phyloP scores from a whole-genome alignment of 768 basidiomycete species.

The Russula abietina region DNA sequence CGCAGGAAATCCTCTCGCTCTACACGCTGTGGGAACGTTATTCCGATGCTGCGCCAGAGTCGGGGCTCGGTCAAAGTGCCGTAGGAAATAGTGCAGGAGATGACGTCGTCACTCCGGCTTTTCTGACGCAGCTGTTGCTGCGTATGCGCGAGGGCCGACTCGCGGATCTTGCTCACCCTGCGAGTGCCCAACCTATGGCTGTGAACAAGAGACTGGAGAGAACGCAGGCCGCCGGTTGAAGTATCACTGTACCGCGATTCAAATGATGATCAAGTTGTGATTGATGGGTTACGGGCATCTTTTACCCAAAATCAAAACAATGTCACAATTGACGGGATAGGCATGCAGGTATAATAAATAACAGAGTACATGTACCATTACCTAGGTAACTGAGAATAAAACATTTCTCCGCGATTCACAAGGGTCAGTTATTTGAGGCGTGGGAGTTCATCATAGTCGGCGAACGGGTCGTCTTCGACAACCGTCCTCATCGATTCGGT shows the following conservation, averaged over 20 bases:
- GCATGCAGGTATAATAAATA: neutral
- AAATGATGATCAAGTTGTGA: neutral
- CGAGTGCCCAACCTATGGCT: constrained; percentile 45
- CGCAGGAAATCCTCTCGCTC: constrained; percentile 85
- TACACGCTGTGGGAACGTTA: constrained; percentile 88
- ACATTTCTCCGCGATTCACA: neutral
- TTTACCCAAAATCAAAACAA: neutral
- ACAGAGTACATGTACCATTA: neutral
- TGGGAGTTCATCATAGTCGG: constrained; percentile 38
- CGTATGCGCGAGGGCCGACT: constrained; percentile 63
- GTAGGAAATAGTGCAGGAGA: constrained; percentile 26
- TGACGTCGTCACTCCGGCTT: constrained; percentile 47
- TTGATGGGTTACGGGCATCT: neutral
- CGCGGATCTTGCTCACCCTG: constrained; percentile 48
- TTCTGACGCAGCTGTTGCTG: constrained; percentile 50
- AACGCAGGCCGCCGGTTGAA: constrained; percentile 54
- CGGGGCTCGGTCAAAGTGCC: constrained; percentile 15
- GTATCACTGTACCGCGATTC: too few species aligned
- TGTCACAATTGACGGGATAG: neutral
- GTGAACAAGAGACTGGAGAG: constrained; percentile 73
- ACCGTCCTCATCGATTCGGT: constrained; percentile 27
- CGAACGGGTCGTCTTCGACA: constrained; percentile 49
- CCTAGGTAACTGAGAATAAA: neutral
- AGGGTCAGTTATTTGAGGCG: neutral
- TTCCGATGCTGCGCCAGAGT: constrained; percentile 50